These are phyloP conservation scores for Gaultheria prostrata DNA, from an alignment of 148 eudicot genomes.

Conservation along the genomic window DNA sequence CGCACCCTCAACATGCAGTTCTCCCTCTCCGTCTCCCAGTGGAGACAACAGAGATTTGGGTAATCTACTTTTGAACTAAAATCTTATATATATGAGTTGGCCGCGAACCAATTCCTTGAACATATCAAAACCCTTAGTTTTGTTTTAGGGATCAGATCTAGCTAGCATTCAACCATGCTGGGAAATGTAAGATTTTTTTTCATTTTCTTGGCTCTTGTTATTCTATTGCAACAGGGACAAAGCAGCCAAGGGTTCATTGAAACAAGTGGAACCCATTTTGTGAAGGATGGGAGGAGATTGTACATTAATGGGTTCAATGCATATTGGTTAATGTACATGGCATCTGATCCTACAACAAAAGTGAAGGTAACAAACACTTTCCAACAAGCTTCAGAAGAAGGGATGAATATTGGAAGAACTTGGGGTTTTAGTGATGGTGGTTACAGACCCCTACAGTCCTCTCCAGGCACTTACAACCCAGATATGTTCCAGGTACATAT, in stretches of 20 bases:
- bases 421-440: conserved; percentile 44
- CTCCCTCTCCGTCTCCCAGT: background rate
- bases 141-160: background rate
- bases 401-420: conserved; percentile 35
- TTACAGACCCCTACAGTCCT: conserved; percentile 24
- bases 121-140: background rate
- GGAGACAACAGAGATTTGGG: background rate
- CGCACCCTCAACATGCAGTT: too few species aligned
- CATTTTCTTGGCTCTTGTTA: background rate
- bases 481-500: conserved; percentile 27
- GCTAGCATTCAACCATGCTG: background rate
- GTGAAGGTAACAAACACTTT: conserved; percentile 17
- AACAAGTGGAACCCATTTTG: conserved; percentile 19
- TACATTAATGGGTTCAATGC: conserved; percentile 29
- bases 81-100: background rate
- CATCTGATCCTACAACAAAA: conserved; percentile 14
- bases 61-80: background rate
- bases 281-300: conserved; percentile 19
- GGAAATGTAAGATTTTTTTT: background rate
- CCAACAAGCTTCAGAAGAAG: conserved; percentile 29
- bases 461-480: conserved; percentile 36
- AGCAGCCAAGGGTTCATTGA: conserved; percentile 2
- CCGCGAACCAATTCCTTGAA: background rate
- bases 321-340: conserved; percentile 25
- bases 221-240: background rate